Evolutionary conservation across 106 monocot species (phyloP), one percentile per base, ranked within the genome.

Genomic region (Dioscorea dumetorum): DNA sequence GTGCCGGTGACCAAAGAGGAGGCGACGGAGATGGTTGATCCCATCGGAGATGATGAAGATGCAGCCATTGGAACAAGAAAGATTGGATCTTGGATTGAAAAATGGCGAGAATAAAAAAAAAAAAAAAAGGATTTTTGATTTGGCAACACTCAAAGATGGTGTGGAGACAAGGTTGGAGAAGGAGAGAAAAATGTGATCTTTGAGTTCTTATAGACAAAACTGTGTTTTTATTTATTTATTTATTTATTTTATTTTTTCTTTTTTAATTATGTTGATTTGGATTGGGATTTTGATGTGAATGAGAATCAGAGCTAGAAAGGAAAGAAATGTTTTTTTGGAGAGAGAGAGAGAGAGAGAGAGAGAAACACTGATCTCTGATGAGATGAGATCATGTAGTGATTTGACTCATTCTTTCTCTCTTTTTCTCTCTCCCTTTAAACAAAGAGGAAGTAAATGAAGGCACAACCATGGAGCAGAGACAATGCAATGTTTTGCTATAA

Each of bases 1-100:
- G 13, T 24, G 61, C 58, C 14, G 67, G 63, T 58, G 69, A 67
- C 74, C 50, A 8, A 16, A 13, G 32, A 32, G 4, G 34, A 32
- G 16, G 35, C 63, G 3, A 19, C 4, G 12, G 54, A 16, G 12
- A 54, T 15, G 12, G 54, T 54, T 8, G 54, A 54, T 14, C 4
- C 15, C 54, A 19, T 18, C 54, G 54, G 54, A 16, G 54, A 54
- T 14, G 54, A 41, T 19, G 18, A 54, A 8, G 54, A 19, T 12
- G 18, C 54, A 4, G 54, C 15, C 15, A 18, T 19, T 14, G 5
- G 5, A 54, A 18, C 1, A 54, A 54, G 5, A 54, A 54, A 54
- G 54, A 54, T 54, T 18, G 54, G 19, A 54, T 54, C 19, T 54
- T 54, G 15, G 18, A 54, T 54, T 5, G 54, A 51, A 4, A 54